phyloP scores from a whole-genome alignment of 179 eudicot genomes.

The Drosera spatulata region DNA sequence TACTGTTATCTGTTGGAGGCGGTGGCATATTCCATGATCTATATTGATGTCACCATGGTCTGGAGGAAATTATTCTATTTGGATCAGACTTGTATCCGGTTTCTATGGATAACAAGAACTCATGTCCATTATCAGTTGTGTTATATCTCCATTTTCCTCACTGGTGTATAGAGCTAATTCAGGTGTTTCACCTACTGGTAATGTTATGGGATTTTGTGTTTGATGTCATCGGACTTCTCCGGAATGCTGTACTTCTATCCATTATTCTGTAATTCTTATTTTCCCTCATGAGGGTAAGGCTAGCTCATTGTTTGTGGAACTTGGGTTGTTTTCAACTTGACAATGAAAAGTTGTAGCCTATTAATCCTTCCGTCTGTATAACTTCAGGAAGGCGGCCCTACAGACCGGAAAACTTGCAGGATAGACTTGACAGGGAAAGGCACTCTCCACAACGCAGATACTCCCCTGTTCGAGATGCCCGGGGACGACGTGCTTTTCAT shows the following conservation, averaged over 20 bases:
- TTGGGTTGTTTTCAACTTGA: conserved; percentile 4
- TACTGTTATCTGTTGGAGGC: conserved; percentile 16
- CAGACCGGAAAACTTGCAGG: conserved; percentile 53
- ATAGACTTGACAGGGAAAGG: conserved; percentile 53
- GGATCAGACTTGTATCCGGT: conserved; percentile 18
- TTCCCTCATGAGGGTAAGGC: conserved; percentile 63
- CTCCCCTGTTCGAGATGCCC: conserved; percentile 51
- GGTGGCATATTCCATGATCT: conserved; percentile 17
- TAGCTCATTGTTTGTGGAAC: conserved; percentile 21
- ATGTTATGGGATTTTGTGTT: conserved; percentile 36
- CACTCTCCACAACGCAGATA: conserved; percentile 53
- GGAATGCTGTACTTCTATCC: conserved; percentile 43
- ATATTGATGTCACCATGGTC: conserved; percentile 15
- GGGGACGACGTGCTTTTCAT: conserved; percentile 30
- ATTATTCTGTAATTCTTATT: conserved; percentile 43
- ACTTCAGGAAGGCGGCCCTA: conserved; percentile 54
- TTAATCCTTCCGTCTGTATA: conserved; percentile 11
- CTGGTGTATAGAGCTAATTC: conserved; percentile 37
- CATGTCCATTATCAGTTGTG: conserved; percentile 22
- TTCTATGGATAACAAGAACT: conserved; percentile 42
- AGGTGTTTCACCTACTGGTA: conserved; percentile 36
- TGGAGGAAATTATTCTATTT: conserved; percentile 24
- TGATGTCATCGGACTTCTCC: conserved; percentile 44
- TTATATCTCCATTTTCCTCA: conserved; percentile 34
- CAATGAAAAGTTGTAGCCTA: conserved; percentile 1